Conservation (phyloP, 2,329 filamentous ascomycete species). For the Botrytis fragariae region DNA sequence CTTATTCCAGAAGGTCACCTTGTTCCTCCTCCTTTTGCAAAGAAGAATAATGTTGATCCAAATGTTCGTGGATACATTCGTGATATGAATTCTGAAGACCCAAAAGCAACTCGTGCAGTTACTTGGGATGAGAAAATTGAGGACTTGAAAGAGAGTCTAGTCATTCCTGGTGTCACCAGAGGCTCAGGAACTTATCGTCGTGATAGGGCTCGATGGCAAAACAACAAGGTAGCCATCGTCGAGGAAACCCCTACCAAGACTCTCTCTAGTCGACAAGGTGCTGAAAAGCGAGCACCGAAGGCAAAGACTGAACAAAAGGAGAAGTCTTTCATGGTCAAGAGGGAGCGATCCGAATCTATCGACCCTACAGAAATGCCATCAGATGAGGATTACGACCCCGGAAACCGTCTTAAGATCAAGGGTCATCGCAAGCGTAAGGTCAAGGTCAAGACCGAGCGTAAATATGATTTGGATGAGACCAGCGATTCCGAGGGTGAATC, state of each 20-base stretch:
- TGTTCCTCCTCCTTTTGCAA: constrained; percentile 34
- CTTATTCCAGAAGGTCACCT: constrained; percentile 35
- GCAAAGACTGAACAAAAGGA: background rate
- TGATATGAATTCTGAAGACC: constrained; percentile 22
- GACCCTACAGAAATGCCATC: constrained; percentile 19
- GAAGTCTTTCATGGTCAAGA: background rate
- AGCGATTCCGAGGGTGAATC: background rate
- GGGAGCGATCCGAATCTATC: constrained; percentile 1
- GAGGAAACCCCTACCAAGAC: constrained; percentile 7
- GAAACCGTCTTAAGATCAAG: constrained; percentile 10
- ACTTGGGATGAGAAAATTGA: constrained; percentile 29
- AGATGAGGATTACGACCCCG: constrained; percentile 22
- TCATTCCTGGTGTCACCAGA: constrained; percentile 25
- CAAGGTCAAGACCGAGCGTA: background rate
- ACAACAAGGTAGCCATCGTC: background rate
- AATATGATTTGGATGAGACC: background rate
- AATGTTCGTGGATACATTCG: constrained; percentile 32
- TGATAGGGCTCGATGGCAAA: background rate
- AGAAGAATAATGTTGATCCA: constrained; percentile 19
- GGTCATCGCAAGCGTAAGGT: constrained; percentile 13
- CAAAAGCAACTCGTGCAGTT: constrained; percentile 22
- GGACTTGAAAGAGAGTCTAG: constrained; percentile 28
- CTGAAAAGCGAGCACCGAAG: background rate
- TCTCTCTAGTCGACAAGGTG: background rate
- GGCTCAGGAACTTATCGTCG: constrained; percentile 35